Evolutionary conservation across 2,329 filamentous ascomycete species (phyloP), one percentile per base, ranked within the genome.

Genomic region (Arthrinium puccinioides): DNA sequence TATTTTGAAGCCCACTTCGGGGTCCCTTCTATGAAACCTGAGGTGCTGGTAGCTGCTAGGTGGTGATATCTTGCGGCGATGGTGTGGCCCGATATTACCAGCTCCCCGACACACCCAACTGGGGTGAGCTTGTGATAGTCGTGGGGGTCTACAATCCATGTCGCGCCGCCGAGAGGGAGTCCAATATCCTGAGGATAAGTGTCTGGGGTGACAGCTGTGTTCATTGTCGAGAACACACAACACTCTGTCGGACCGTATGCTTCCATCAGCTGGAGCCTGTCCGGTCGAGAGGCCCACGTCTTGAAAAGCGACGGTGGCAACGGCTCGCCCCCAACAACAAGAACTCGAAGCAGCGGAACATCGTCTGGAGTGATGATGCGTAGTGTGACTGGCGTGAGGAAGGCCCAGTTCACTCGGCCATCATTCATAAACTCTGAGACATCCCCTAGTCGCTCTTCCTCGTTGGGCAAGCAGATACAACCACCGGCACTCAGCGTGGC

Each of bases 381-480:
- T 1, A 44, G 37, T 16, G 51, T 37, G 6, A 49, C 48, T 1
- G 53, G 51, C 2, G 52, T 55, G 6, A 57, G 27, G 7, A 45
- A 27, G 3, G 41, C 36, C 37, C 35, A 42, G 25, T 49, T 51
- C 10, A 46, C 42, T 27, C 25, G 25, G n/a, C n/a, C n/a, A n/a
- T n/a, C n/a, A n/a, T n/a, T n/a, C n/a, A n/a, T n/a, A n/a, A n/a
- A n/a, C n/a, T 13, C 25, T 27, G n/a, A n/a, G 14, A 34, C 30
- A 18, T 37, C 29, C 4, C 27, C 35, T 11, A 41, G 23, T 70
- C 52, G 13, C 70, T 58, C 38, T 76, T 69, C 5, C 64, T 52
- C 1, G 69, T 58, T 6, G 0, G 78, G 76, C 0, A 81, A 61
- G 41, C 76, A 81, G 6, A 82, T 62, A 37, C 72, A 79, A 0